Evolutionary conservation across 2,329 filamentous ascomycete species (phyloP), one percentile per base, ranked within the genome.

Genomic region (Penicillium sp.): DNA sequence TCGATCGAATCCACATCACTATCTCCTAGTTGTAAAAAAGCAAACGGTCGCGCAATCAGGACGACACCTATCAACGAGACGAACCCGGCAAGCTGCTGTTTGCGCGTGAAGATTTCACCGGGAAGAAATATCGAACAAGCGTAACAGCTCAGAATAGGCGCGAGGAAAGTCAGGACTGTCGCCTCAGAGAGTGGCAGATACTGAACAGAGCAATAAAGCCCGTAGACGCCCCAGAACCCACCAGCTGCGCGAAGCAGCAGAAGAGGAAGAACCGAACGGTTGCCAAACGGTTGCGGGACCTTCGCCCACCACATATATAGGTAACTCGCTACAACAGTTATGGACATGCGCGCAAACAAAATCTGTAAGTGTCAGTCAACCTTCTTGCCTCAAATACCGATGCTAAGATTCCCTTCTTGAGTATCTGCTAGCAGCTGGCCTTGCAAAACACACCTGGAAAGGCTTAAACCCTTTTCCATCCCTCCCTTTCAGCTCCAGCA

Each of bases 131-230:
- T 81, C 41, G 90, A 92, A 74, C 92, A 96, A 19, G 90, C 85
- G 79, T 93, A 92, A 61, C 91, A 92, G 21, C 91, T 86, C 6
- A 96, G 83, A 15, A 89, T 90, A 0, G 93, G 93, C 0, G 90
- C 87, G 6, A 97, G 83, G 73, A 97, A 97, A 8, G 92, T 95
- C 57, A 97, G 90, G 38, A 97, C 93, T 0, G 91, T 95, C 2
- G 93, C 92, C 74, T 97, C 93, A 17, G 92, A 90, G 2, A 97
- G 84, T 0, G 92, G 91, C 3, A 97, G 85, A 70, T 96, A 96
- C 72, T 91, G 85, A 61, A 91, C 79, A 7, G 87, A 89, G 70
- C 88, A 88, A 69, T 89, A 96, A 78, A 95, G 86, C 41, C 90
- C 90, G 73, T 89, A 93, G 4, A 96, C 89, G 11, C 91, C 92